These are phyloP conservation scores for Suhomyces panamericanus DNA, from an alignment of 1,139 yeast species.

Conservation along the genomic window DNA sequence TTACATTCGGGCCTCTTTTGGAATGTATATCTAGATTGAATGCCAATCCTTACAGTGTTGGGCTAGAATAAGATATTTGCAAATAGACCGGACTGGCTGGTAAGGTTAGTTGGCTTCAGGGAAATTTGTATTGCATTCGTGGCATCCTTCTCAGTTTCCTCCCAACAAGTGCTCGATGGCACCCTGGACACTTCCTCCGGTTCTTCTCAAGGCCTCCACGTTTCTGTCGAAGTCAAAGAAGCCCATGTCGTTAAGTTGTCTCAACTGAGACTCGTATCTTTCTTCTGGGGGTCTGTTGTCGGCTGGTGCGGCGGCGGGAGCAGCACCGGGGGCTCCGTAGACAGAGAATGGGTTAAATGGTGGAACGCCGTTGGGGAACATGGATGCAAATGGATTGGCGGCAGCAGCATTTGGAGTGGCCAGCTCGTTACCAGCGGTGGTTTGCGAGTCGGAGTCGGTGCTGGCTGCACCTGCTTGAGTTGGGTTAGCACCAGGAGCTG, in stretches of 20 bases:
- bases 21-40: neutral
- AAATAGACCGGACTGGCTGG: neutral
- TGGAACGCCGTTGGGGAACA: slow-evolving; percentile 37
- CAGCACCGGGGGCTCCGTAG: slow-evolving; percentile 26
- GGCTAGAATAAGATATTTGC: neutral
- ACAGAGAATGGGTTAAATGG: slow-evolving; percentile 18
- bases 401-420: slow-evolving; percentile 8
- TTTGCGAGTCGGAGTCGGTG: slow-evolving; percentile 11
- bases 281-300: slow-evolving; percentile 96
- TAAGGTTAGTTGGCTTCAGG: neutral
- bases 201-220: slow-evolving; percentile 86
- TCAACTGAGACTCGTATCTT: slow-evolving; percentile 82
- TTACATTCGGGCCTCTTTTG: neutral
- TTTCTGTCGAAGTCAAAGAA: slow-evolving; percentile 91
- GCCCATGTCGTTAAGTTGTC: slow-evolving; percentile 96
- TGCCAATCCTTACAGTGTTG: neutral
- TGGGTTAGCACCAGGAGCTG: slow-evolving; percentile 57
- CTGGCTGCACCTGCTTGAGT: slow-evolving; percentile 26
- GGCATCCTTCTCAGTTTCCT: slow-evolving; percentile 1
- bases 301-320: slow-evolving; percentile 43
- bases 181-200: slow-evolving; percentile 97
- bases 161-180: slow-evolving; percentile 81
- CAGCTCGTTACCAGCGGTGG: slow-evolving; percentile 7
- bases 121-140: neutral
- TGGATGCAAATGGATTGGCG: slow-evolving; percentile 42